A percentile compares a stretch with the other conserved stretches of the same genome.
Evolutionary conservation across 2,329 filamentous ascomycete genomes (phyloP).

Genomic region (Phaeophleospora eucalypticola): DNA sequence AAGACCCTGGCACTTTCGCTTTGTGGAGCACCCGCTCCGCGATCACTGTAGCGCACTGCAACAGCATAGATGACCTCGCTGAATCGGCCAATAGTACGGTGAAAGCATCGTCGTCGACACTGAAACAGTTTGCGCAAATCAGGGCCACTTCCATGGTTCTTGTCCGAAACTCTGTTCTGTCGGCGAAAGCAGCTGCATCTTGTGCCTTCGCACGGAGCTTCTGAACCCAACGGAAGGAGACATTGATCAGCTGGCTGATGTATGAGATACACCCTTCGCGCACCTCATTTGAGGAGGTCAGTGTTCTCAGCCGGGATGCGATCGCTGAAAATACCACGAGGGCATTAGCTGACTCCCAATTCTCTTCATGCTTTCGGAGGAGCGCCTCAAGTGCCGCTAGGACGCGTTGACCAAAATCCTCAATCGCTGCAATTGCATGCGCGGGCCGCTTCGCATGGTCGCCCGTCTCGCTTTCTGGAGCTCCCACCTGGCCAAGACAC

Average conservation of each 20-base stretch:
- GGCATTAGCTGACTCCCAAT: conserved; percentile 25
- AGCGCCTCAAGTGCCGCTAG: conserved; percentile 10
- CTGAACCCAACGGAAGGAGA: conserved; percentile 50
- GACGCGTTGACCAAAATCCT: conserved; percentile 4
- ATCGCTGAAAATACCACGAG: conserved; percentile 19
- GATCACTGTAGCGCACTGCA: conserved; percentile 18
- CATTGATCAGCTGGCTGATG: conserved; percentile 40
- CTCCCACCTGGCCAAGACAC: conserved; percentile 53
- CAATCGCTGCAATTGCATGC: background rate
- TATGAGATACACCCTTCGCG: conserved; percentile 7
- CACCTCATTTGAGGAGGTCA: conserved; percentile 6
- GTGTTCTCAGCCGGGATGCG: conserved; percentile 17
- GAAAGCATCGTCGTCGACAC: conserved; percentile 20
- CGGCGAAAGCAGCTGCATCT: conserved; percentile 6
- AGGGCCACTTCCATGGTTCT: conserved; percentile 53
- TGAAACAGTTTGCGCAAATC: conserved; percentile 51
- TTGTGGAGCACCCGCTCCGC: conserved; percentile 12
- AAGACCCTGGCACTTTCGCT: background rate
- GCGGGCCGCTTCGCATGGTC: conserved; percentile 33
- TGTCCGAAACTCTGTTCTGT: conserved; percentile 27
- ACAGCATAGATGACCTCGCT: conserved; percentile 13
- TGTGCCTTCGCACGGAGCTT: conserved; percentile 45
- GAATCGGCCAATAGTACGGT: conserved; percentile 13
- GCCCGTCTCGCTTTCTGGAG: too few species aligned
- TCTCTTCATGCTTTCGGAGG: conserved; percentile 19